Evolutionary conservation across 306 rosid species (phyloP).

Genomic region (Mimosa bimucronata): DNA sequence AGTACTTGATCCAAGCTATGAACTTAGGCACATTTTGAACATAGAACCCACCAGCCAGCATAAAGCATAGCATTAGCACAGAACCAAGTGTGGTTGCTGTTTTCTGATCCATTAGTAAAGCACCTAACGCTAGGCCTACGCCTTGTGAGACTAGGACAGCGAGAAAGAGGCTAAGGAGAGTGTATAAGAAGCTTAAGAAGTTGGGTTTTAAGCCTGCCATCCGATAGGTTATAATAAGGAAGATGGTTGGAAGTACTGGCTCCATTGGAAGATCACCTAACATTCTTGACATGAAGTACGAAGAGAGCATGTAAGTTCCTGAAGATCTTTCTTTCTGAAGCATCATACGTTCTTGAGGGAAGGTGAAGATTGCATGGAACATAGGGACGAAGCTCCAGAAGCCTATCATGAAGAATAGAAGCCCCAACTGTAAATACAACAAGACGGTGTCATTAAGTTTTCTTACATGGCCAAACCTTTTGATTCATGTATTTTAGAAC

Average conservation of each 20-base stretch:
- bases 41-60: conserved; percentile 62
- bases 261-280: conserved; percentile 73
- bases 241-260: conserved; percentile 59
- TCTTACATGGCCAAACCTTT: background rate
- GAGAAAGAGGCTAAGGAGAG: conserved; percentile 46
- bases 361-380: conserved; percentile 68
- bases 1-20: conserved; percentile 62
- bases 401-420: conserved; percentile 49
- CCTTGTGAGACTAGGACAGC: conserved; percentile 70
- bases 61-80: conserved; percentile 62
- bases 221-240: conserved; percentile 53
- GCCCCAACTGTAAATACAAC: conserved; percentile 60
- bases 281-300: conserved; percentile 64
- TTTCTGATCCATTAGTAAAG: conserved; percentile 56
- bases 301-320: conserved; percentile 73
- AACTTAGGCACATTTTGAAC: conserved; percentile 67
- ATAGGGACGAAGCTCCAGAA: conserved; percentile 70
- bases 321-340: conserved; percentile 70
- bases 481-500: background rate
- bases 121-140: conserved; percentile 74
- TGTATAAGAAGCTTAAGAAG: conserved; percentile 23
- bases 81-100: conserved; percentile 63
- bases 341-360: conserved; percentile 66
- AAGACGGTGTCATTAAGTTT: too few relatives aligned
- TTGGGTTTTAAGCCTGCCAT: conserved; percentile 63